phyloP scores from a whole-genome alignment of 441 rosid species.

The Pelargonium citronellum region DNA sequence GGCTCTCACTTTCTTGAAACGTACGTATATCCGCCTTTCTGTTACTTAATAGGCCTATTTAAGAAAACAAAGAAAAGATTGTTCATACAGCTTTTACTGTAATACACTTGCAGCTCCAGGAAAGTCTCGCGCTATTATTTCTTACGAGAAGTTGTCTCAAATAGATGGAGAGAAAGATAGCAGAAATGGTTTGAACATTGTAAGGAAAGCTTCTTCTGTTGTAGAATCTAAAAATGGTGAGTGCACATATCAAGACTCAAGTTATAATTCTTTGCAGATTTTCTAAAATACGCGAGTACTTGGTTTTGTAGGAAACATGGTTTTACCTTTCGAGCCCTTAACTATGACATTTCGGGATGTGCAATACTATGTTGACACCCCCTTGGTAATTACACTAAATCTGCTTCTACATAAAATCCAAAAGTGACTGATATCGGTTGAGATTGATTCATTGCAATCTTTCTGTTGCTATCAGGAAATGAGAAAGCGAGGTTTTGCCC shows the following conservation, averaged over 20 bases:
- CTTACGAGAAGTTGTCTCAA: conserved; percentile 34
- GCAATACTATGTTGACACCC: conserved; percentile 53
- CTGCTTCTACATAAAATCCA: no score
- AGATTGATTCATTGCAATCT: neutral
- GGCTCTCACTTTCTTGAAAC: conserved; percentile 48
- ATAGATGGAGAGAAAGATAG: conserved; percentile 21
- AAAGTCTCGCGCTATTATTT: conserved; percentile 41
- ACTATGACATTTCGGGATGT: conserved; percentile 50
- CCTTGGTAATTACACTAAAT: conserved; percentile 40
- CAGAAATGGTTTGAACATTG: neutral
- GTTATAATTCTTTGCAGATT: neutral
- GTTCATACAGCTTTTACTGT: neutral
- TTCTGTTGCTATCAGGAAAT: conserved; percentile 33
- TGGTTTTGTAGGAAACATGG: conserved; percentile 40
- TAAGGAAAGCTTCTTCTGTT: conserved; percentile 4
- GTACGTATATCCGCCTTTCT: conserved; percentile 34
- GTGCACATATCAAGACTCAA: no score
- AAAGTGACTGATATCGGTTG: neutral
- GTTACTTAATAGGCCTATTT: neutral
- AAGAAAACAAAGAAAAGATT: neutral
- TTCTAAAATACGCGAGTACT: neutral
- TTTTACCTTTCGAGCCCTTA: conserved; percentile 58
- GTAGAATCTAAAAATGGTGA: conserved; percentile 23
- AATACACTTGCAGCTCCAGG: conserved; percentile 45
- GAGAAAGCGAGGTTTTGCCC: conserved; percentile 35